Percentiles rank a stretch among this genome's conserved stretches.
Evolutionary conservation across 495 filamentous ascomycete species (phyloP).

Genomic region (Annulohypoxylon stygium): DNA sequence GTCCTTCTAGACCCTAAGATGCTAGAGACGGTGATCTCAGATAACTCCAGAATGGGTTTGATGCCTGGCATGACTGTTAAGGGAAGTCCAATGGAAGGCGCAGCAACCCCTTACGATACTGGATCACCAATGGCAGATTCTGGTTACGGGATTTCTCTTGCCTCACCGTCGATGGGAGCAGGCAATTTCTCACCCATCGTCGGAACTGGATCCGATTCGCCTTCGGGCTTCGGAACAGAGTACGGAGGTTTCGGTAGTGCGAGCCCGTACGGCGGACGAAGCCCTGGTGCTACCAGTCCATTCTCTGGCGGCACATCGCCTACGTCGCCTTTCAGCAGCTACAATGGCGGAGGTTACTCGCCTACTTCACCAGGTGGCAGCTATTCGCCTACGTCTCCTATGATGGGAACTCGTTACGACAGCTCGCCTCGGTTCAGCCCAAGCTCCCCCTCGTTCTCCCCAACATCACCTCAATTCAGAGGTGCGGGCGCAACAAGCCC

Average conservation of each 20-base stretch:
- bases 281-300: conserved; percentile 82
- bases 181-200: conserved; percentile 95
- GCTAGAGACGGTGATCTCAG: conserved; percentile 92
- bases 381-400: conserved; percentile 80
- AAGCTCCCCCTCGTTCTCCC: conserved; percentile 85
- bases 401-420: conserved; percentile 74
- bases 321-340: conserved; percentile 75
- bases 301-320: conserved; percentile 80
- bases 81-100: conserved; percentile 80
- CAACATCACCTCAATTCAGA: conserved; percentile 76
- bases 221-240: conserved; percentile 76
- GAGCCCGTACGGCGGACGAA: conserved; percentile 75
- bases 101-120: conserved; percentile 93
- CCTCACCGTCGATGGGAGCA: conserved; percentile 73
- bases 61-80: conserved; percentile 81
- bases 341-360: conserved; percentile 73
- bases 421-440: conserved; percentile 80
- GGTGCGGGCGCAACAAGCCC: conserved; percentile 72
- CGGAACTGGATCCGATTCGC: conserved; percentile 77
- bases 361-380: conserved; percentile 74
- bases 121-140: conserved; percentile 88
- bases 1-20: conserved; percentile 92
- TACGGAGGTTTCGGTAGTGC: conserved; percentile 69
- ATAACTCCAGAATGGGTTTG: conserved; percentile 83
- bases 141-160: conserved; percentile 70